phyloP scores from a whole-genome alignment of 306 rosid genomes.

The Gynostemma pentaphyllum region DNA sequence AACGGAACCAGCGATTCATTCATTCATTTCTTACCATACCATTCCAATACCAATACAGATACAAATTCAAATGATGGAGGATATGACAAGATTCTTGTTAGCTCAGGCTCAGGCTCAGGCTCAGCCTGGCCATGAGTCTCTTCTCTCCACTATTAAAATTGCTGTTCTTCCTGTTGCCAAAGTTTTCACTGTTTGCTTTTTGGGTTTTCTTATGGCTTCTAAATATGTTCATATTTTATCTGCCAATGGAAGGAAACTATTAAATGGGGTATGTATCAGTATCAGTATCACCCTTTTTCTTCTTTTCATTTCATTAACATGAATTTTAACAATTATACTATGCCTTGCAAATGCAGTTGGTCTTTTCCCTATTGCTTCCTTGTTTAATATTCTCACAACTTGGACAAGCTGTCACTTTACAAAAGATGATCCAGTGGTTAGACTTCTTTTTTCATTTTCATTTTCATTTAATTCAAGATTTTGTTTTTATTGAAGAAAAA shows the following conservation, averaged over 20 bases:
- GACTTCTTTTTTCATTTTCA: constrained; percentile 1
- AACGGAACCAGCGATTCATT: no score
- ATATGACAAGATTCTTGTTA: constrained; percentile 30
- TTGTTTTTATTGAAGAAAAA: background rate
- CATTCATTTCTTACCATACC: no score
- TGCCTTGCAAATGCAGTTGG: constrained; percentile 66
- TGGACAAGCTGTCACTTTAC: constrained; percentile 68
- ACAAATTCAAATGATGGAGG: constrained; percentile 2
- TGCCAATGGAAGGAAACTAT: constrained; percentile 65
- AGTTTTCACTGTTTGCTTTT: constrained; percentile 62
- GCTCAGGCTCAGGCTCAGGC: constrained; percentile 12
- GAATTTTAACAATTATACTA: no score
- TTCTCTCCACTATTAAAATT: constrained; percentile 54
- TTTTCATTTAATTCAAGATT: background rate
- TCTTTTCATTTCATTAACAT: no score
- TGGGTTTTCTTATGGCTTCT: constrained; percentile 94
- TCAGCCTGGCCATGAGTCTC: constrained; percentile 40
- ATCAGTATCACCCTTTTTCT: no score
- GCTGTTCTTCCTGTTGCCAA: constrained; percentile 80
- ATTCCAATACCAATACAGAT: no score
- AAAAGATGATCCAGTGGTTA: constrained; percentile 79
- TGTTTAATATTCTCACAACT: constrained; percentile 82
- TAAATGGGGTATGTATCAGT: constrained; percentile 88
- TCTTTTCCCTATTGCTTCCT: constrained; percentile 73
- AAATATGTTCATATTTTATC: constrained; percentile 66